These are phyloP conservation scores for Stemphylium vesicarium DNA, from an alignment of 2,329 filamentous ascomycete species.

Conservation along the genomic window DNA sequence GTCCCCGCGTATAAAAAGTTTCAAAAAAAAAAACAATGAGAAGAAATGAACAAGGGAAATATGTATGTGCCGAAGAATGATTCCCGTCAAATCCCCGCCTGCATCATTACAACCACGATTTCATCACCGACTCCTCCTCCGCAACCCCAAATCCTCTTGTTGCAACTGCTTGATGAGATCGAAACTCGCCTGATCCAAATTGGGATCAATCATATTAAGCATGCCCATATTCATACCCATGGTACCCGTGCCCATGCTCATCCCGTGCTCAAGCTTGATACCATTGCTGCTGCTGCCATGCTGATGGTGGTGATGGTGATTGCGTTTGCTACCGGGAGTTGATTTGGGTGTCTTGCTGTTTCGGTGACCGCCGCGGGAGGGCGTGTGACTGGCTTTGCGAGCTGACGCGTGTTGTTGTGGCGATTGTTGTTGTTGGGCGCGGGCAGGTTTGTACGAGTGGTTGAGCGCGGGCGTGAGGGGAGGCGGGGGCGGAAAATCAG, in stretches of 20 bases:
- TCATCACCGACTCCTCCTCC: constrained; percentile 35
- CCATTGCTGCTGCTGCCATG: constrained; percentile 30
- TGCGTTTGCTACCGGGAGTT: constrained; percentile 21
- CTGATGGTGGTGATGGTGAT: constrained; percentile 1
- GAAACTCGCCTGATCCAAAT: constrained; percentile 34
- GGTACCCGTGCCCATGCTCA: constrained; percentile 15
- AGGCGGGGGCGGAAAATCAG: constrained; percentile 29
- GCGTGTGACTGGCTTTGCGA: constrained; percentile 33
- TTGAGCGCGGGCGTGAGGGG: constrained; percentile 19
- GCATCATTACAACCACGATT: not conserved
- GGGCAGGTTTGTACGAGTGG: constrained; percentile 3
- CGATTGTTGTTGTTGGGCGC: constrained; percentile 11
- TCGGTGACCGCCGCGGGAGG: constrained; percentile 18
- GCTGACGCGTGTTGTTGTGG: constrained; percentile 12
- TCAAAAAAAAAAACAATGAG: not conserved
- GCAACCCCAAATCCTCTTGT: constrained; percentile 38
- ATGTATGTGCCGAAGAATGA: not conserved
- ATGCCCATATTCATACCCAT: constrained; percentile 24
- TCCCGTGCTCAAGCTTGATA: constrained; percentile 35
- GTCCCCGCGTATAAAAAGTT: not conserved
- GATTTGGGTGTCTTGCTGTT: constrained; percentile 41
- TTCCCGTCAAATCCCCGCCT: too few species aligned
- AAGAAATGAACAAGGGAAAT: not conserved
- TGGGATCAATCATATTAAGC: constrained; percentile 31
- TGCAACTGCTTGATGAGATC: constrained; percentile 41